Evolutionary conservation across 257 asterid genomes (phyloP), one percentile per base, ranked within the genome.

Genomic region (Salvia rosmarinus): DNA sequence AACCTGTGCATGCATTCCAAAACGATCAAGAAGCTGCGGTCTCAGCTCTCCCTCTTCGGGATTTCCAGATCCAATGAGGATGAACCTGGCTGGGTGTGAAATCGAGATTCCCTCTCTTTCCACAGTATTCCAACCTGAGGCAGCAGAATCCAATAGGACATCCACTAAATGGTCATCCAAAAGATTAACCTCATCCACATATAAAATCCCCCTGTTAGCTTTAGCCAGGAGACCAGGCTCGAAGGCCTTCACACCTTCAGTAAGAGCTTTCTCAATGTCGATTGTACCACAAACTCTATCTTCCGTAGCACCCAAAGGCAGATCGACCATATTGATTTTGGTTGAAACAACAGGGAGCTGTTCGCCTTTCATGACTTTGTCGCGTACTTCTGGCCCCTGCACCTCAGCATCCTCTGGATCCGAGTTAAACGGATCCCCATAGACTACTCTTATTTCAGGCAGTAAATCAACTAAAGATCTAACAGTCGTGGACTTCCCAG

Each of bases 101-200:
- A 94, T 89, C 13, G 99, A 94, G 77, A 94, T 94, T 6, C 99
- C 98, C 46, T 94, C 99, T 30, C 99, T 81, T 69, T 94, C 99
- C 13, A 94, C 99, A 1, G 99, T 89, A 73, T 94, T 94, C 99
- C 99, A 91, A 13, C 99, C 99, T 0, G 99, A 94, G n/a, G 97
- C 99, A 54, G 99, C 97, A 12, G 97, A 94, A 79, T 94, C 97
- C 72, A 94, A 63, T 5, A 94, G 83, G 52, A 94, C 96, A 28
- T 91, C 99, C 0, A 94, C 99, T 62, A 94, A 80, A 82, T 94
- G 99, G 76, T 94, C 99, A 13, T 94, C 99, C 81, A 94, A 73
- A 57, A 94, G 99, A 76, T 94, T 94, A 51, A 91, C 99, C 79
- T 94, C 98, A 17, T 94, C 99, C 5, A 94, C 97, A 6, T 94